Evolutionary conservation across 352 stramenopile genomes (phyloP).

Genomic region (Pythium sukuiense): DNA sequence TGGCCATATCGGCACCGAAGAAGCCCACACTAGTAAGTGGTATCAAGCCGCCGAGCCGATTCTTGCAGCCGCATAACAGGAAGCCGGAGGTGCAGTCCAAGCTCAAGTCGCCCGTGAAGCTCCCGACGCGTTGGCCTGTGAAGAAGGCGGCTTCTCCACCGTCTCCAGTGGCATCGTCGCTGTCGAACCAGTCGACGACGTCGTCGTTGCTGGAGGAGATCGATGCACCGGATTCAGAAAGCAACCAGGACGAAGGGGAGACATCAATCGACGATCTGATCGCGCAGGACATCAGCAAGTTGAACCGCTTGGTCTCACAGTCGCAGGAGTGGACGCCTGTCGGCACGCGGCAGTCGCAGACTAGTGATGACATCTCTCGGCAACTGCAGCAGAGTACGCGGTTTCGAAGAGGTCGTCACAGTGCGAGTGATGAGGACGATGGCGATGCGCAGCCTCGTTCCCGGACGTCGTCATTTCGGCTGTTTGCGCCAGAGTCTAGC

Average conservation of each 20-base stretch:
- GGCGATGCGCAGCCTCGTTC: neutral
- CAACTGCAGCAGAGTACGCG: constrained; percentile 37
- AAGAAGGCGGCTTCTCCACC: neutral
- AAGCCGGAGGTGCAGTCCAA: neutral
- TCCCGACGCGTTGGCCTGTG: neutral
- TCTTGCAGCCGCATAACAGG: neutral
- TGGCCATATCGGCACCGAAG: constrained; percentile 15
- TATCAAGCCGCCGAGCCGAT: neutral
- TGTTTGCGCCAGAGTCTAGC: constrained; percentile 6
- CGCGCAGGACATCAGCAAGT: constrained; percentile 39
- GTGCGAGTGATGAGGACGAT: neutral
- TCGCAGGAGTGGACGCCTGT: constrained; percentile 15
- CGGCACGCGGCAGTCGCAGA: constrained; percentile 20
- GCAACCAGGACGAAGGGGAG: constrained; percentile 9
- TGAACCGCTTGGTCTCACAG: constrained; percentile 40
- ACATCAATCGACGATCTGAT: constrained; percentile 55
- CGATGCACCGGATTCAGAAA: constrained; percentile 18
- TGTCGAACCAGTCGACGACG: constrained; percentile 30
- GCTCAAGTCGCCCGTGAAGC: neutral
- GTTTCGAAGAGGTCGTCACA: constrained; percentile 18
- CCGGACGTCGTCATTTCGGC: constrained; percentile 1
- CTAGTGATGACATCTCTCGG: constrained; percentile 33
- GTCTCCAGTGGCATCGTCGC: constrained; percentile 12
- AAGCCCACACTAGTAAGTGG: neutral
- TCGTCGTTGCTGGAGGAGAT: constrained; percentile 32